Percentiles rank a stretch among this genome's conserved stretches.
Evolutionary conservation across 2,329 filamentous ascomycete species (phyloP).

Genomic region (Rachicladosporium sp.): DNA sequence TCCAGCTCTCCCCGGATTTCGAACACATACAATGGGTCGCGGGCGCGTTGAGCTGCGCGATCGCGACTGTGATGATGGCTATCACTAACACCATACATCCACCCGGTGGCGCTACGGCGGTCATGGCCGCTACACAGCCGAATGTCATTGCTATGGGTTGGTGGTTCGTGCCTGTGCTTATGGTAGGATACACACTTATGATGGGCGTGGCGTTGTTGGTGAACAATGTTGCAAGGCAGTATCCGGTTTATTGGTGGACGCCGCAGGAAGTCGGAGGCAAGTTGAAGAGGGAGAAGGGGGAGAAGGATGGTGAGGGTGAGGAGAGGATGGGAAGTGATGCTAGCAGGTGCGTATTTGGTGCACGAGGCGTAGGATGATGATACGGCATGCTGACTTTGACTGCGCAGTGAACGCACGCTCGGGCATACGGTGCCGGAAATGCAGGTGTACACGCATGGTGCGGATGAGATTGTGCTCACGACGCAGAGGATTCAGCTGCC

Average conservation of each 20-base stretch:
- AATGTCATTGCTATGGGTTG: constrained; percentile 33
- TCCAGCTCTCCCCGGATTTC: constrained; percentile 27
- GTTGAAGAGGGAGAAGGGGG: constrained; percentile 12
- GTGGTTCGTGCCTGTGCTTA: constrained; percentile 31
- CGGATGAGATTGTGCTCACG: no score
- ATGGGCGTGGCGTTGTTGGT: constrained; percentile 28
- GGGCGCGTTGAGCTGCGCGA: constrained; percentile 31
- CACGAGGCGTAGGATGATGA: no score
- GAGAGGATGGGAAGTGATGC: constrained; percentile 3
- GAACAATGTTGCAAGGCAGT: constrained; percentile 36
- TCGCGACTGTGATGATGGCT: constrained; percentile 33
- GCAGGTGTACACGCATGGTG: no score
- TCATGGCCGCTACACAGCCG: constrained; percentile 31
- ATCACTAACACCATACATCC: constrained; percentile 37
- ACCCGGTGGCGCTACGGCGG: constrained; percentile 38
- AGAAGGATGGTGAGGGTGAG: constrained; percentile 8
- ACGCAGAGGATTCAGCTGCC: no score
- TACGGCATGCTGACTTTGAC: no score
- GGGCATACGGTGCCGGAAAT: no score
- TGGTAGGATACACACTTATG: constrained; percentile 32
- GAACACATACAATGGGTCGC: constrained; percentile 31
- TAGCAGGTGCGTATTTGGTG: no score
- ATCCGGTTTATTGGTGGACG: constrained; percentile 40
- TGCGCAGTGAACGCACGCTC: no score
- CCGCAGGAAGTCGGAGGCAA: constrained; percentile 24